Conservation (phyloP, 352 stramenopile species). For the Globisporangium paddicum region DNA sequence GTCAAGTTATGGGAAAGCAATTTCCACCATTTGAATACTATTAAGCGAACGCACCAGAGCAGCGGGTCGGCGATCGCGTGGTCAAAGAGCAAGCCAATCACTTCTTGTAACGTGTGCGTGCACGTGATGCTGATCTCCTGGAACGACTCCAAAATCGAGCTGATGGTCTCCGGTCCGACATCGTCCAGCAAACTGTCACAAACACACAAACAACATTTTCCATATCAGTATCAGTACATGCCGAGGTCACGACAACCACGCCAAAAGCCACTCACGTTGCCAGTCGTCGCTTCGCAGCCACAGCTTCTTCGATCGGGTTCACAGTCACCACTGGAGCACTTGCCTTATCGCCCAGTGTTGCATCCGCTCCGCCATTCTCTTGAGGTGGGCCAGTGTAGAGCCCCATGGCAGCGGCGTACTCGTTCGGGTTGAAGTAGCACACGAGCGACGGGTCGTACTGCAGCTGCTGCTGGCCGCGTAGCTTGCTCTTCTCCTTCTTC, state of each 20-base stretch:
- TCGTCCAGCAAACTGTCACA: constrained; percentile 49
- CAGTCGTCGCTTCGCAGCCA: constrained; percentile 46
- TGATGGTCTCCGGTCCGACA: constrained; percentile 34
- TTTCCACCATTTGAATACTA: not conserved
- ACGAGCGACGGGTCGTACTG: constrained; percentile 72
- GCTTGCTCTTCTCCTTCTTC: constrained; percentile 44
- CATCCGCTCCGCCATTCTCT: not conserved
- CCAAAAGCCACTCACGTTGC: constrained; percentile 40
- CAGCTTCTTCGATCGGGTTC: constrained; percentile 63
- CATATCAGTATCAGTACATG: too few species aligned
- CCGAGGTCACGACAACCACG: not conserved
- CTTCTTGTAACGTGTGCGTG: constrained; percentile 64
- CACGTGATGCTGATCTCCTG: constrained; percentile 63
- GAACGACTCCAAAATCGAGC: constrained; percentile 43
- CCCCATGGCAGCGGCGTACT: constrained; percentile 63
- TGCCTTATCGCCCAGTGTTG: constrained; percentile 7
- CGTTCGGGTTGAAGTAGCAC: constrained; percentile 75
- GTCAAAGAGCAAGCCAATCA: constrained; percentile 67
- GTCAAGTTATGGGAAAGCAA: not conserved
- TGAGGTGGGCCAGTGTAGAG: constrained; percentile 40
- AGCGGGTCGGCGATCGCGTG: constrained; percentile 58
- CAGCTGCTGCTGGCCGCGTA: constrained; percentile 21
- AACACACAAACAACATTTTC: not conserved
- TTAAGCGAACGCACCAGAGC: constrained; percentile 32
- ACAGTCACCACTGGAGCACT: constrained; percentile 16